Evolutionary conservation across 495 filamentous ascomycete species (phyloP), one percentile per base, ranked within the genome.

Genomic region (Hyphodiscus hymeniophilus): DNA sequence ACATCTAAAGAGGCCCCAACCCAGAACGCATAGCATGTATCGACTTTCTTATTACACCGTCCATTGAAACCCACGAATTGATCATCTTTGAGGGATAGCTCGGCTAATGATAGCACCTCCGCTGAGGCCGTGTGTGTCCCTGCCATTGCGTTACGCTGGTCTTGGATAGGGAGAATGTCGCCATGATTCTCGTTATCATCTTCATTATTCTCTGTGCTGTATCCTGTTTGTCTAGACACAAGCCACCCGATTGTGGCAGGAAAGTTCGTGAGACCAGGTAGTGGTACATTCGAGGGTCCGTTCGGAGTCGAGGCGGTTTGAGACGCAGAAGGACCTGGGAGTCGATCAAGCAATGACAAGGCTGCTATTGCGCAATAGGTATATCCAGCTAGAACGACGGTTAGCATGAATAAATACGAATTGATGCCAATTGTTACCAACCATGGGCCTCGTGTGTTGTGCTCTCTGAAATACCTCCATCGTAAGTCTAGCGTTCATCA

Each of bases 21-120:
- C 92, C 92, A 98, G 70, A 89, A 98, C 5, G 76, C 80, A 64
- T 98, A 97, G 64, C 92, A 98, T 1, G 91, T 97, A 66, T 98
- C 92, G 16, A 82, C 81, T 11, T 77, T 62, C 60, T 98, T 98
- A 67, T 95, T 95, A 51, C 74, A 76, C 28, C 92, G 79, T 35
- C 92, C 92, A 56, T 91, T 94, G 60, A 94, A 87, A 18, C 87
- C 91, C 6, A 71, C 62, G 72, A 66, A 54, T 54, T 61, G 34
- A 58, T 53, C 42, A 35, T 66, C 40, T 47, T 63, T 33, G 38
- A 64, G 33, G 50, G 54, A 36, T 41, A 78, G 53, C 31, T 52
- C 47, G 30, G 71, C 57, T 31, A 76, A 61, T 23, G 65, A n/a
- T 58, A 21, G 20, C 4, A 17, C 20, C 18, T 43, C 22, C 15